Evolutionary conservation across 352 stramenopile genomes (phyloP).

Genomic region (Phytophthora pluvialis): DNA sequence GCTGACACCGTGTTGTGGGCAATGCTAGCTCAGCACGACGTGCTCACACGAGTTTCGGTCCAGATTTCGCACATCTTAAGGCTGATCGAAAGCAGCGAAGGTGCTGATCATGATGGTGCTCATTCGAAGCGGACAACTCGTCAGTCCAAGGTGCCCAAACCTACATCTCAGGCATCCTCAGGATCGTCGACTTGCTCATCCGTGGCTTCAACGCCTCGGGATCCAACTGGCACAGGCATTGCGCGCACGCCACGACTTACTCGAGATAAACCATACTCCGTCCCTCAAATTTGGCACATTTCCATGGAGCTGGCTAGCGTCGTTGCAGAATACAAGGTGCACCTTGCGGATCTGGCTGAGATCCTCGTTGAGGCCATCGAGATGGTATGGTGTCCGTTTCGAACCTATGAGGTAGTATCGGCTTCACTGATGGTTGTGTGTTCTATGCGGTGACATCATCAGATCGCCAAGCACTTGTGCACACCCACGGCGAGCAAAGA

Average conservation of each 20-base stretch:
- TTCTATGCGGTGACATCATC: not conserved
- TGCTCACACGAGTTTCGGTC: slow-evolving; percentile 41
- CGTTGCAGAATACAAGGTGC: slow-evolving; percentile 54
- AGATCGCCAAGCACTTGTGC: slow-evolving; percentile 47
- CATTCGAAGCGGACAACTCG: slow-evolving; percentile 1
- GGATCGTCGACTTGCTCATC: slow-evolving; percentile 28
- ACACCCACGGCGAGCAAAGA: slow-evolving; percentile 31
- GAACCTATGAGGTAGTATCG: not conserved
- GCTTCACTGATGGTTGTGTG: slow-evolving; percentile 5
- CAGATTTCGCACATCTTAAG: slow-evolving; percentile 40
- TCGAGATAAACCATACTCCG: not conserved
- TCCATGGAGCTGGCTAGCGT: slow-evolving; percentile 55
- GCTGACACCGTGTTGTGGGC: slow-evolving; percentile 35
- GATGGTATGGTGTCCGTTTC: slow-evolving; percentile 24
- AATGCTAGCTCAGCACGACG: slow-evolving; percentile 58
- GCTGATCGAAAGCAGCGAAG: slow-evolving; percentile 57
- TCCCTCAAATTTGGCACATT: slow-evolving; percentile 65
- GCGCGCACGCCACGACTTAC: slow-evolving; percentile 11
- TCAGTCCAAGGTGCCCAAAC: slow-evolving; percentile 5
- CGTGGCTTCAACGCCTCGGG: slow-evolving; percentile 22
- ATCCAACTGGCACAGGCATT: not conserved
- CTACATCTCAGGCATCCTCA: slow-evolving; percentile 30
- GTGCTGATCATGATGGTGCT: slow-evolving; percentile 36
- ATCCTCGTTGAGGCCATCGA: slow-evolving; percentile 58
- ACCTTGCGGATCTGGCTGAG: slow-evolving; percentile 63